Conservation (phyloP, 192 early-diverging fungal genomes). For the Anaeromyces robustus region DNA sequence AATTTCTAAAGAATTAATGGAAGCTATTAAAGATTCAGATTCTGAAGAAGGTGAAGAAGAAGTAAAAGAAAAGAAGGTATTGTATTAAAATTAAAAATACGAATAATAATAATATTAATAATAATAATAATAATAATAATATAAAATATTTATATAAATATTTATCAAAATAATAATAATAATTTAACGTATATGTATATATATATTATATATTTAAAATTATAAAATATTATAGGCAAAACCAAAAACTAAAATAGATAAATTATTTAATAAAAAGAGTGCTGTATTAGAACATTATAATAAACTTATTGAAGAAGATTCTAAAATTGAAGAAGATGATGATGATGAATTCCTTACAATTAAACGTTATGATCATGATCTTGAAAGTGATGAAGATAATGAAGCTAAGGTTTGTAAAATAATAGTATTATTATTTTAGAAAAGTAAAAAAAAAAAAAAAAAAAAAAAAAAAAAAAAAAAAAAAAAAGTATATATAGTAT, state of each 20-base stretch:
- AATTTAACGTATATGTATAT: too few relatives aligned
- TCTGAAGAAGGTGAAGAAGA: constrained; percentile 2
- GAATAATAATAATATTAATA: constrained; percentile 16
- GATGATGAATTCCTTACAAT: constrained; percentile 74
- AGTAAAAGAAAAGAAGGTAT: constrained; percentile 14
- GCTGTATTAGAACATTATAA: constrained; percentile 84
- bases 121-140: too few relatives aligned
- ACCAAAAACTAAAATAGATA: constrained; percentile 68
- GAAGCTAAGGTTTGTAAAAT: constrained; percentile 12
- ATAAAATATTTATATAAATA: too few relatives aligned
- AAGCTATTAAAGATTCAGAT: constrained; percentile 10
- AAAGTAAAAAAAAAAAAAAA: too few relatives aligned
- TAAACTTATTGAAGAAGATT: constrained; percentile 27
- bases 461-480: too few relatives aligned
- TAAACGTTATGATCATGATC: constrained; percentile 64
- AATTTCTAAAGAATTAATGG: constrained; percentile 13
- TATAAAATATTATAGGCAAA: constrained; percentile 6
- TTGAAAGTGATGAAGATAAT: constrained; percentile 29
- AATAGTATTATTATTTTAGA: too few relatives aligned
- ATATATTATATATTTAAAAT: too few relatives aligned
- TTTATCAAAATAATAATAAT: too few relatives aligned
- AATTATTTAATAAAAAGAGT: constrained; percentile 89
- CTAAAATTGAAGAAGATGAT: constrained; percentile 23
- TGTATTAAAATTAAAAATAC: constrained; percentile 13
- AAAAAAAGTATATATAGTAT: too few relatives aligned